Evolutionary conservation across 345 rosid genomes (phyloP).

Genomic region (Microcos paniculata): DNA sequence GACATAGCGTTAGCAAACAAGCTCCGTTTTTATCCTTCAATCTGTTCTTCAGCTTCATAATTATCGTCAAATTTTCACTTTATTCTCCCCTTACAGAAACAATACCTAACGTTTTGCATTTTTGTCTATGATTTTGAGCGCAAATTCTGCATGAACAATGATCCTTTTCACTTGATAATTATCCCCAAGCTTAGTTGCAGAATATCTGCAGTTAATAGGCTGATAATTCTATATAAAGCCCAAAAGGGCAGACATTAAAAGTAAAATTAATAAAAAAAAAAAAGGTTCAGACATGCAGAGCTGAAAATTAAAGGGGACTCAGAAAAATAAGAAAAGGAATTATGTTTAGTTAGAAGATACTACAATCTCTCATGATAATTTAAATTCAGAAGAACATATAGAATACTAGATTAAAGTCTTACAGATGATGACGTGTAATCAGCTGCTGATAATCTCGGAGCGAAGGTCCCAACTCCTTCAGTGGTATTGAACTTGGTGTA

Average conservation of each 20-base stretch:
- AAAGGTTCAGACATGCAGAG: constrained; percentile 8
- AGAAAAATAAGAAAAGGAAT: not conserved
- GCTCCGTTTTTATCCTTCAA: not conserved
- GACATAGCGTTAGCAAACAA: not conserved
- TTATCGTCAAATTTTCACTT: not conserved
- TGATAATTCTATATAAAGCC: not conserved
- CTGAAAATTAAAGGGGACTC: not conserved
- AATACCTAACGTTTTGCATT: not conserved
- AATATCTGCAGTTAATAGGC: not conserved
- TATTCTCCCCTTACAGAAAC: not conserved
- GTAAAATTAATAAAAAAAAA: not conserved
- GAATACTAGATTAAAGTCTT: constrained; percentile 32
- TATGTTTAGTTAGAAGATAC: not conserved
- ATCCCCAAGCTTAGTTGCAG: not conserved
- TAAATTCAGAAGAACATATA: not conserved
- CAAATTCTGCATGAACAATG: not conserved
- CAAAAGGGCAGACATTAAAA: not conserved
- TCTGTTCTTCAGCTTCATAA: not conserved
- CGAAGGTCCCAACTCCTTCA: constrained; percentile 80
- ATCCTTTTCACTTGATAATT: not conserved
- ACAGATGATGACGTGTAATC: constrained; percentile 50
- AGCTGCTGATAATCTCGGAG: constrained; percentile 88
- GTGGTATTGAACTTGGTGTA: constrained; percentile 48
- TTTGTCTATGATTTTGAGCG: not conserved
- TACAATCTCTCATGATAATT: not conserved